These are phyloP conservation scores for Rhizomucor pusillus DNA, from an alignment of 371 early-diverging fungal species.

Conservation along the genomic window DNA sequence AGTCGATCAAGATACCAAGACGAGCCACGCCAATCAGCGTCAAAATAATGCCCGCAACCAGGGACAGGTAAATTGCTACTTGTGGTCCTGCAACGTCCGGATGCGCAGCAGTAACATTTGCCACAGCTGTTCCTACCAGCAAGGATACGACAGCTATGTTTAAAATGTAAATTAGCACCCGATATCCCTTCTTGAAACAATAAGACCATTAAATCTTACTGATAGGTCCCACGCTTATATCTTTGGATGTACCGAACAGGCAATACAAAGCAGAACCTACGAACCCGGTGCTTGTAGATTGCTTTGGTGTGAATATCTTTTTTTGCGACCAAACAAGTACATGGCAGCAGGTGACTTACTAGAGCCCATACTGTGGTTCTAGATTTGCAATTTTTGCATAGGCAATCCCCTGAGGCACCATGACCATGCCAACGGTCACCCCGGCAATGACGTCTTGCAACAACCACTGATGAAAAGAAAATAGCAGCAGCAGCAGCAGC, in stretches of 20 bases:
- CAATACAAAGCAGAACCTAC: constrained; percentile 68
- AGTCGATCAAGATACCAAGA: constrained; percentile 78
- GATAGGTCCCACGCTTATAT: constrained; percentile 70
- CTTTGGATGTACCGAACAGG: constrained; percentile 75
- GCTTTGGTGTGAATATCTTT: background rate
- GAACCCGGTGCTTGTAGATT: constrained; percentile 51
- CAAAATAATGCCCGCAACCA: constrained; percentile 54
- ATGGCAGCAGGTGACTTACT: constrained; percentile 11
- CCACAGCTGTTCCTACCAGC: constrained; percentile 60
- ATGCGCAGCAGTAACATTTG: constrained; percentile 32
- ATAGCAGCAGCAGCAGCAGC: no score
- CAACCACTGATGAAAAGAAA: constrained; percentile 55
- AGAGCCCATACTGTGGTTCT: constrained; percentile 42
- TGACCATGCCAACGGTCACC: constrained; percentile 79
- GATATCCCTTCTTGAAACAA: background rate
- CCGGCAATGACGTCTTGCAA: constrained; percentile 83
- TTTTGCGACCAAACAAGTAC: background rate
- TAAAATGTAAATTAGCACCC: background rate
- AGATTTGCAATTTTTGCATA: constrained; percentile 82
- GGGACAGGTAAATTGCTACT: constrained; percentile 47
- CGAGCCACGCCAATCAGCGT: constrained; percentile 64
- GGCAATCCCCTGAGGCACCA: constrained; percentile 84
- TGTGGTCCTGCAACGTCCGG: constrained; percentile 34
- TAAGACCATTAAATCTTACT: constrained; percentile 9
- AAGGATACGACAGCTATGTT: constrained; percentile 67